Evolutionary conservation across 352 stramenopile genomes (phyloP), one percentile per base, ranked within the genome.

Genomic region (Blastocystis sp.): DNA sequence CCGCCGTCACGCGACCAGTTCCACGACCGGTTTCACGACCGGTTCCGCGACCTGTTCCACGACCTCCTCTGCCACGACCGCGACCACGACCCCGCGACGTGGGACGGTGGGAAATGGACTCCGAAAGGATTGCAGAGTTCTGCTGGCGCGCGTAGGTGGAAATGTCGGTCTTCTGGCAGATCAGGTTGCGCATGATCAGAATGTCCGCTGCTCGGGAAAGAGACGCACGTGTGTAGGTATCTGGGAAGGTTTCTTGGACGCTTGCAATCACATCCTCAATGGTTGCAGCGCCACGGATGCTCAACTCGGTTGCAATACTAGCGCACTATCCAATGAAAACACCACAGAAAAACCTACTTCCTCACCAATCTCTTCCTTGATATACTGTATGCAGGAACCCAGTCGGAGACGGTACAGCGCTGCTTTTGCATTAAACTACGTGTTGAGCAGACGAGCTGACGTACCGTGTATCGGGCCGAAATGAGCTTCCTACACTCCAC

Each of bases 331-430:
- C 11, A 56, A 16, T 34, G 27, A 32, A 9, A 16, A 53, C 29
- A 76, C 1, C 32, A 32, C 11, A 29, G 1, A n/a, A 44, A 38
- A 57, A 21, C 21, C n/a, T n/a, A 76, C 64, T 57, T 76, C 64
- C 16, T 56, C 40, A 3, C 64, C 64, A 9, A 57, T n/a, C 46
- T 76, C 64, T 56, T 76, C 64, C 32, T 44, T 16, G 27, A 76
- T 44, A 56, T 76, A 76, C 38, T 76, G 64, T 53, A 76, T 76
- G 64, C 40, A 76, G 24, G 64, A n/a, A n/a, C 64, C 64, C 38
- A 76, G 24, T 8, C 64, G 64, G 7, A 76, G 38, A 51, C 64
- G 64, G 9, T 57, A 56, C 38, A 76, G 29, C 8, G 64, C 64
- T 36, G 64, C 64, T 76, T 76, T 76, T 53, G 64, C 27, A 54